phyloP scores from a whole-genome alignment of 805 yeast genomes.

The Cyberlindnera subsufficiens region DNA sequence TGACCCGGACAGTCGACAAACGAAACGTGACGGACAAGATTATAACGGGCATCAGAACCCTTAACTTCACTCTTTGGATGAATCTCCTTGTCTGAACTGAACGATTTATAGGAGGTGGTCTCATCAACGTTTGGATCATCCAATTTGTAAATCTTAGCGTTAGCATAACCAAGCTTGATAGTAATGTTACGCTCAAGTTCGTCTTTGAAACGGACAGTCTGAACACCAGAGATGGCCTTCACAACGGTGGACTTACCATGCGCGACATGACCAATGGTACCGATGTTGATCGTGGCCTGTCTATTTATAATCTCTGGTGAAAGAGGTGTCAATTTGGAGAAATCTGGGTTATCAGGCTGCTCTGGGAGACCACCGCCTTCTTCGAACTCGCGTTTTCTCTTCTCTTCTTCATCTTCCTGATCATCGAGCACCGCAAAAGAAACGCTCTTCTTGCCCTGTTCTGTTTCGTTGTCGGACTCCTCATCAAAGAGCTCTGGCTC shows the following conservation, averaged over 20 bases:
- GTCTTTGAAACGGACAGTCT: conserved; percentile 98
- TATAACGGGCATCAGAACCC: conserved; percentile 86
- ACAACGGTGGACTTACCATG: conserved; percentile 94
- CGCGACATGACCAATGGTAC: conserved; percentile 95
- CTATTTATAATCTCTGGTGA: conserved; percentile 95
- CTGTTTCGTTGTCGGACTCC: conserved; percentile 34
- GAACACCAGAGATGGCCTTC: conserved; percentile 96
- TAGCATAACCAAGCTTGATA: conserved; percentile 96
- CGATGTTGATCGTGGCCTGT: conserved; percentile 98
- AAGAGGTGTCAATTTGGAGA: conserved; percentile 72
- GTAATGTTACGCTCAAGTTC: conserved; percentile 99
- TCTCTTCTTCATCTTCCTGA: conserved; percentile 69
- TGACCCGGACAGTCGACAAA: conserved; percentile 99
- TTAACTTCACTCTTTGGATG: conserved; percentile 85
- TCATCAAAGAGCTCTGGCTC: conserved; percentile 25
- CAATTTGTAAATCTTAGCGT: conserved; percentile 96
- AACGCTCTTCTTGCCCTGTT: conserved; percentile 61
- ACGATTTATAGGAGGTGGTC: conserved; percentile 93
- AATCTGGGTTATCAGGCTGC: conserved; percentile 89
- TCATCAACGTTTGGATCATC: conserved; percentile 80
- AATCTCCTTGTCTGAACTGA: conserved; percentile 91
- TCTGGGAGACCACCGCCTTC: conserved; percentile 99
- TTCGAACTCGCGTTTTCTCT: conserved; percentile 78
- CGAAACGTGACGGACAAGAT: conserved; percentile 90
- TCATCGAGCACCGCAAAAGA: conserved; percentile 74